A percentile compares a stretch with the other conserved stretches of the same genome.
These are phyloP conservation scores for Fragaria vesca DNA, from an alignment of 306 rosid species.

Conservation along the genomic window DNA sequence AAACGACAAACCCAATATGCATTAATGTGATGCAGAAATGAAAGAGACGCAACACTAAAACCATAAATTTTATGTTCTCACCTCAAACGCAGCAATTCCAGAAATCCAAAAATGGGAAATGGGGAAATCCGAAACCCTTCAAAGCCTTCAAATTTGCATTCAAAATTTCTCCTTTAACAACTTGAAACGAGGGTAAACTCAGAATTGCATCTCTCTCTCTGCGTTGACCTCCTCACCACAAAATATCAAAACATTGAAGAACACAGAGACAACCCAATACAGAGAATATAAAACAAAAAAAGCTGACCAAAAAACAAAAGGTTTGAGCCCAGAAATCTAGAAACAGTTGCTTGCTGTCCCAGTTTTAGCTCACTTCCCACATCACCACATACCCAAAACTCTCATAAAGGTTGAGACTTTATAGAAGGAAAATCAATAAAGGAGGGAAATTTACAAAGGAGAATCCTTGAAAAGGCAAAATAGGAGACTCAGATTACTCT, in stretches of 20 bases:
- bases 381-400: neutral
- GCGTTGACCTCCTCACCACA: slow-evolving; percentile 12
- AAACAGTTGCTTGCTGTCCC: neutral
- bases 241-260: neutral
- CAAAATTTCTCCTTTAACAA: neutral
- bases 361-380: neutral
- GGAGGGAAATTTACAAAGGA: neutral
- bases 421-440: neutral
- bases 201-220: neutral
- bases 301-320: neutral
- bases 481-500: neutral
- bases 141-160: neutral
- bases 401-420: neutral
- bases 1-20: neutral
- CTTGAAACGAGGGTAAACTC: neutral
- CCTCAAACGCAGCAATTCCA: slow-evolving; percentile 20
- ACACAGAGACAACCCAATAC: neutral
- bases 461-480: neutral
- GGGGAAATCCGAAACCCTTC: neutral
- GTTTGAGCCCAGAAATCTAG: slow-evolving; percentile 21
- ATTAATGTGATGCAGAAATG: neutral
- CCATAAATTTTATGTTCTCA: slow-evolving; percentile 16
- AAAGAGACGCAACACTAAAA: neutral
- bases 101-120: slow-evolving; percentile 13
- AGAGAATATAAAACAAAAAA: neutral